These are phyloP conservation scores for Chytriomyces hyalinus DNA, from an alignment of 192 early-diverging fungal genomes.

Conservation along the genomic window DNA sequence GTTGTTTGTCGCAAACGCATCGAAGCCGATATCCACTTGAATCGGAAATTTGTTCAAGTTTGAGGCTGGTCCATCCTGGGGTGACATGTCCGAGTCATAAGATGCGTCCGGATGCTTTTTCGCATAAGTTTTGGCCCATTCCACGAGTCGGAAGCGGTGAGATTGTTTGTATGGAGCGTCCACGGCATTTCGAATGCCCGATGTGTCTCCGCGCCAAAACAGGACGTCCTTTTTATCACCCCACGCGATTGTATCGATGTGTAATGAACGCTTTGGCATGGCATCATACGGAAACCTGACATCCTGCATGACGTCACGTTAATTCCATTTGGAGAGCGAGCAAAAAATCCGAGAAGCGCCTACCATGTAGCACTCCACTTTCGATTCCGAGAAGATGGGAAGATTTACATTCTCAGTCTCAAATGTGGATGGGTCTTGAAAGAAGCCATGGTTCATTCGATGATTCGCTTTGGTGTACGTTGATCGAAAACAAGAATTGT, in stretches of 20 bases:
- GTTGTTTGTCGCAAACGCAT: no score
- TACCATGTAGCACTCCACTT: not conserved
- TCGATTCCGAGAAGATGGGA: slow-evolving; percentile 1
- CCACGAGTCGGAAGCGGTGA: slow-evolving; percentile 5
- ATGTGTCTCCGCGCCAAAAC: slow-evolving; percentile 20
- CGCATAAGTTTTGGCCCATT: slow-evolving; percentile 2
- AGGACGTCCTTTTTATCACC: slow-evolving; percentile 6
- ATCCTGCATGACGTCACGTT: no score
- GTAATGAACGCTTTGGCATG: no score
- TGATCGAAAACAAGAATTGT: no score
- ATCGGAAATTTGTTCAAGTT: no score
- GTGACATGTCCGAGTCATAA: not conserved
- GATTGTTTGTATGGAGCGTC: not conserved
- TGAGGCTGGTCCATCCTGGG: not conserved
- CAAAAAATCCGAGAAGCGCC: no score
- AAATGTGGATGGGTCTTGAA: not conserved
- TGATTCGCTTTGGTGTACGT: no score
- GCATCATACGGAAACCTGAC: no score
- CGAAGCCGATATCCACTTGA: no score
- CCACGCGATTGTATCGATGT: slow-evolving; percentile 6
- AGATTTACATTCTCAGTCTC: not conserved
- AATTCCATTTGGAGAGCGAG: no score
- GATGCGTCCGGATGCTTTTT: not conserved
- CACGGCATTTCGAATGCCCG: not conserved
- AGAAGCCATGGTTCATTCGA: not conserved